Evolutionary conservation across 495 filamentous ascomycete genomes (phyloP).

Genomic region (Rusavskia elegans): DNA sequence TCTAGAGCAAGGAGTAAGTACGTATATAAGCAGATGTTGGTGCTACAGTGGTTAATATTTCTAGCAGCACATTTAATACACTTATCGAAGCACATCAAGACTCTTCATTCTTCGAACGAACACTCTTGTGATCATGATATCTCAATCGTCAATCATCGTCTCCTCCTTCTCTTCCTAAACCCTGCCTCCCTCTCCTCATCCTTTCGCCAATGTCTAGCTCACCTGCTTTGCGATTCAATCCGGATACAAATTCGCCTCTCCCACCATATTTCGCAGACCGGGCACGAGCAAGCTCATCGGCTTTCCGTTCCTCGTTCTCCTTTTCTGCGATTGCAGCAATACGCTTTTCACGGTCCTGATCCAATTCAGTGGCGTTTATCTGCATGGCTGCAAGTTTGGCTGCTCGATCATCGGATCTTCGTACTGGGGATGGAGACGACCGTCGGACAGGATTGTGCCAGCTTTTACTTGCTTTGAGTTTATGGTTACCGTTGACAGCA

Average conservation of each 20-base stretch:
- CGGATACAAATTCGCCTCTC: conserved; percentile 44
- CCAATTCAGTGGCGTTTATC: conserved; percentile 61
- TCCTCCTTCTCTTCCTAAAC: conserved; percentile 15
- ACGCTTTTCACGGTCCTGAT: conserved; percentile 54
- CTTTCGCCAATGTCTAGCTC: conserved; percentile 39
- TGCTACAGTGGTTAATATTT: no score
- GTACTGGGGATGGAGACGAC: conserved; percentile 7
- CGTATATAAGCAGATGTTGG: no score
- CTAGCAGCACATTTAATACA: no score
- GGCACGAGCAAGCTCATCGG: conserved; percentile 43
- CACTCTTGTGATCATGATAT: no score
- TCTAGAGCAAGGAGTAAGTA: no score
- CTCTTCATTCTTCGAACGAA: no score
- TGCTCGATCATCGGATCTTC: conserved; percentile 24
- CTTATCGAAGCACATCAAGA: no score
- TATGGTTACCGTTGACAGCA: conserved; percentile 15
- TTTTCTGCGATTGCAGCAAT: conserved; percentile 48
- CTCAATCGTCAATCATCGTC: background rate
- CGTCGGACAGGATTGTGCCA: conserved; percentile 6
- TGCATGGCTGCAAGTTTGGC: conserved; percentile 78
- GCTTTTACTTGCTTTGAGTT: conserved; percentile 14
- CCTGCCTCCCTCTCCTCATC: conserved; percentile 38
- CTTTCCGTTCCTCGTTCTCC: conserved; percentile 47
- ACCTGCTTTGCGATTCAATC: conserved; percentile 40
- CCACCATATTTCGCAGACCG: conserved; percentile 42